These are phyloP conservation scores for Fraxinus albicans DNA, from an alignment of 305 asterid species.

Conservation along the genomic window DNA sequence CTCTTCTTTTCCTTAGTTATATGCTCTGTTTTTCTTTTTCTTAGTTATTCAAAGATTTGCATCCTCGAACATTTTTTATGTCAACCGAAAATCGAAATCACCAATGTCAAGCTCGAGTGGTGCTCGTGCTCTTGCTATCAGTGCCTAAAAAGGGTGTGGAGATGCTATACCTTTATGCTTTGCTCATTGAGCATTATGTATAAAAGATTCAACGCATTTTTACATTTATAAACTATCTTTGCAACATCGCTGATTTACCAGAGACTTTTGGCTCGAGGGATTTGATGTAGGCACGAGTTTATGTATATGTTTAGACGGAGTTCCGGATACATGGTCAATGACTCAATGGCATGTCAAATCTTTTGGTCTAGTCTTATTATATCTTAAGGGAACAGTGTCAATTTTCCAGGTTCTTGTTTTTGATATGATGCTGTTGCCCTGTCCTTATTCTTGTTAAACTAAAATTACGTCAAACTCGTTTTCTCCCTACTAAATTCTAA, in stretches of 20 bases:
- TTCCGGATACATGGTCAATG: background rate
- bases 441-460: background rate
- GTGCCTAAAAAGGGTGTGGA: background rate
- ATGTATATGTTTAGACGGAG: background rate
- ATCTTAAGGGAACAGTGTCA: background rate
- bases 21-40: background rate
- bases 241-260: background rate
- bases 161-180: background rate
- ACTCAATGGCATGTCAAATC: background rate
- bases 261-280: background rate
- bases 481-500: background rate
- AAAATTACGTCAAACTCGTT: background rate
- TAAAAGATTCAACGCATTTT: background rate
- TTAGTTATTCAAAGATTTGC: background rate
- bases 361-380: background rate
- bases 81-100: background rate
- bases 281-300: background rate
- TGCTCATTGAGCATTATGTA: background rate
- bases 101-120: background rate
- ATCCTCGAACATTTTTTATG: background rate
- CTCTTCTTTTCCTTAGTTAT: background rate
- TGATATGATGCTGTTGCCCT: background rate
- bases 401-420: background rate
- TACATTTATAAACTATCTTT: background rate
- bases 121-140: background rate